phyloP scores from a whole-genome alignment of 805 yeast species.

The Wickerhamiella lipophila region DNA sequence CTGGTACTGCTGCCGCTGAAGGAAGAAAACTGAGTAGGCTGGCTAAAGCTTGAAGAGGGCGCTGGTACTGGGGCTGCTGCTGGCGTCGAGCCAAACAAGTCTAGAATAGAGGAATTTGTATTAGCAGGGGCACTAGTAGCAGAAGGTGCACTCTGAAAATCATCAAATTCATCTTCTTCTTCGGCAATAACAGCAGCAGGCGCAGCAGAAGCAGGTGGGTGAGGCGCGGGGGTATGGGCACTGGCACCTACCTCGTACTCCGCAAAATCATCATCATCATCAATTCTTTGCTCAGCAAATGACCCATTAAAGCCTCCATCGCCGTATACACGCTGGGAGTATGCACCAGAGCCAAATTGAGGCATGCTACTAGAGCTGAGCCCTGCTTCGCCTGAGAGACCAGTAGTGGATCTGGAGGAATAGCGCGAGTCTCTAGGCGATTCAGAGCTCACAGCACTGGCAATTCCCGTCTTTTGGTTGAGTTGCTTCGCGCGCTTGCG shows the following conservation, averaged over 20 bases:
- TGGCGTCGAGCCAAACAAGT: conserved; percentile 18
- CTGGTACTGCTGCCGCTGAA: not conserved
- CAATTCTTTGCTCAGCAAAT: conserved; percentile 20
- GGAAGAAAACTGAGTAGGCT: not conserved
- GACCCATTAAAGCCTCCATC: conserved; percentile 32
- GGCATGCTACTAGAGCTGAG: conserved; percentile 17
- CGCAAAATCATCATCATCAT: conserved; percentile 15
- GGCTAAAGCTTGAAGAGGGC: not conserved
- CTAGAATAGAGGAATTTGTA: conserved; percentile 19
- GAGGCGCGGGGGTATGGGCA: not conserved
- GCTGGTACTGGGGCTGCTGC: conserved; percentile 10
- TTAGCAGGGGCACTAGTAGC: conserved; percentile 21
- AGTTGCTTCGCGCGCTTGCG: conserved; percentile 84
- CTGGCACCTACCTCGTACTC: conserved; percentile 22
- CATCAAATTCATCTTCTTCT: conserved; percentile 47
- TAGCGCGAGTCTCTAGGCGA: conserved; percentile 24
- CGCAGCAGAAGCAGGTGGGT: not conserved
- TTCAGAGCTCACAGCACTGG: conserved; percentile 36
- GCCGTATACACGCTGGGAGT: conserved; percentile 30
- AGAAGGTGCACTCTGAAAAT: conserved; percentile 51
- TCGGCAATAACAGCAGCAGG: not conserved
- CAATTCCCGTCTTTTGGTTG: conserved; percentile 48
- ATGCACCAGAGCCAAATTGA: conserved; percentile 27
- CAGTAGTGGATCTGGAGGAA: conserved; percentile 13
- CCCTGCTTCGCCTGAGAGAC: conserved; percentile 10